A percentile compares a stretch with the other conserved stretches of the same genome.
Conservation (phyloP, 2,329 filamentous ascomycete genomes). For the Hymenoscyphus infarciens region DNA sequence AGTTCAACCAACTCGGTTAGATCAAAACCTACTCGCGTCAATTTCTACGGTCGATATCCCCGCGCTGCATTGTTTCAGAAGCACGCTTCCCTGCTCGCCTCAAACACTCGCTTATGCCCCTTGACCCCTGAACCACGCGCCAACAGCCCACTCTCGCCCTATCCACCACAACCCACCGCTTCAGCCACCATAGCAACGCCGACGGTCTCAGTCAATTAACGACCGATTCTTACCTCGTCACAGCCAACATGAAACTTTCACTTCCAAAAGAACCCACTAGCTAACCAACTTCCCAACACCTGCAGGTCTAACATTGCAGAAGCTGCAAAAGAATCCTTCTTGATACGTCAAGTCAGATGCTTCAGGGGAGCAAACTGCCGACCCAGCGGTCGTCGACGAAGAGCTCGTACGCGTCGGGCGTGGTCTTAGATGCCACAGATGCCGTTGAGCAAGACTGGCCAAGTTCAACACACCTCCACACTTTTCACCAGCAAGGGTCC, state of each 20-base stretch:
- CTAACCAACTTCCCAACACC: slow-evolving; percentile 8
- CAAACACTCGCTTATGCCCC: slow-evolving; percentile 27
- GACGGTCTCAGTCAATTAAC: slow-evolving; percentile 22
- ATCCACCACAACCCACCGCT: neutral
- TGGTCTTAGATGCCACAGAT: slow-evolving; percentile 12
- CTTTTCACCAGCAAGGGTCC: slow-evolving; percentile 3
- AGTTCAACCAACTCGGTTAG: neutral
- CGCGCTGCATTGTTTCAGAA: slow-evolving; percentile 21
- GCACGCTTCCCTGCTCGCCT: slow-evolving; percentile 14
- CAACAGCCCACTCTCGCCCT: slow-evolving; percentile 6
- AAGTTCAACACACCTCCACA: slow-evolving; percentile 8
- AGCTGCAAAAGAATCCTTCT: slow-evolving; percentile 14
- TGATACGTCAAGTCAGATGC: slow-evolving; percentile 9
- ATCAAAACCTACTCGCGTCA: neutral
- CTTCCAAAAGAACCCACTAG: slow-evolving; percentile 8
- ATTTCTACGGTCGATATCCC: neutral
- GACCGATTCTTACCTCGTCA: slow-evolving; percentile 21
- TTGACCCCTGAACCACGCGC: slow-evolving; percentile 7
- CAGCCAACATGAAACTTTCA: slow-evolving; percentile 29
- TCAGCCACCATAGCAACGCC: slow-evolving; percentile 2
- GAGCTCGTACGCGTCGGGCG: neutral
- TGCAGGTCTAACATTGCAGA: slow-evolving; percentile 15
- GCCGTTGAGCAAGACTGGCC: slow-evolving; percentile 4
- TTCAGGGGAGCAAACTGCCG: slow-evolving; percentile 8
- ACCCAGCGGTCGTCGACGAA: slow-evolving; percentile 1